Evolutionary conservation across 2,329 filamentous ascomycete genomes (phyloP).

Genomic region (Coniochaeta pulveracea): DNA sequence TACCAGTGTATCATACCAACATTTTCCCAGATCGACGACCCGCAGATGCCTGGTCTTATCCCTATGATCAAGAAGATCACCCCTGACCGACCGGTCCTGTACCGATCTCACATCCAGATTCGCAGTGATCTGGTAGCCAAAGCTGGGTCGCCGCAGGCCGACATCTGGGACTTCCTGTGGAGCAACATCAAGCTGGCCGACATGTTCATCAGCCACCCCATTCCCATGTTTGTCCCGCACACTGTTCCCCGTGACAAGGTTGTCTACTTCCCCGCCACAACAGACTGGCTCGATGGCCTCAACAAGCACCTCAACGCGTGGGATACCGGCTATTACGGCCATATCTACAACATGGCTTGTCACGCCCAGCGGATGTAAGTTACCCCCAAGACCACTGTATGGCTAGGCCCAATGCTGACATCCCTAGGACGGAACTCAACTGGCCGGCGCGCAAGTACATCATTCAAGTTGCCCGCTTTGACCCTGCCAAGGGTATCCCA

Average conservation of each 20-base stretch:
- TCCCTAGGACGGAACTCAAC: slow-evolving; percentile 33
- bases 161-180: slow-evolving; percentile 70
- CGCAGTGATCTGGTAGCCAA: slow-evolving; percentile 59
- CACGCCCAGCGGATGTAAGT: slow-evolving; percentile 44
- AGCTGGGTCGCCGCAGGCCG: slow-evolving; percentile 53
- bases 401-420: background rate
- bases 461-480: slow-evolving; percentile 70
- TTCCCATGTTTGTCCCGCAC: slow-evolving; percentile 61
- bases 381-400: background rate
- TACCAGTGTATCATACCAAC: slow-evolving; percentile 4
- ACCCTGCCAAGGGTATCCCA: slow-evolving; percentile 72
- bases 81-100: slow-evolving; percentile 65
- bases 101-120: slow-evolving; percentile 75
- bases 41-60: slow-evolving; percentile 73
- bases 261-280: slow-evolving; percentile 68
- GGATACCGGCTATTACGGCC: slow-evolving; percentile 63
- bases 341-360: slow-evolving; percentile 58
- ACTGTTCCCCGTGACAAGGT: slow-evolving; percentile 56
- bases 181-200: slow-evolving; percentile 58
- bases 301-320: slow-evolving; percentile 64
- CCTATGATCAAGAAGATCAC: slow-evolving; percentile 61
- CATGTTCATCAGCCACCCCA: slow-evolving; percentile 73
- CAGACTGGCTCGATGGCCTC: slow-evolving; percentile 74
- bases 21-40: slow-evolving; percentile 54
- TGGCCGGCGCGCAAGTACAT: slow-evolving; percentile 61